Base-by-base conservation (phyloP, 805 yeast species). In the Myxozyma lipomycoides region DNA sequence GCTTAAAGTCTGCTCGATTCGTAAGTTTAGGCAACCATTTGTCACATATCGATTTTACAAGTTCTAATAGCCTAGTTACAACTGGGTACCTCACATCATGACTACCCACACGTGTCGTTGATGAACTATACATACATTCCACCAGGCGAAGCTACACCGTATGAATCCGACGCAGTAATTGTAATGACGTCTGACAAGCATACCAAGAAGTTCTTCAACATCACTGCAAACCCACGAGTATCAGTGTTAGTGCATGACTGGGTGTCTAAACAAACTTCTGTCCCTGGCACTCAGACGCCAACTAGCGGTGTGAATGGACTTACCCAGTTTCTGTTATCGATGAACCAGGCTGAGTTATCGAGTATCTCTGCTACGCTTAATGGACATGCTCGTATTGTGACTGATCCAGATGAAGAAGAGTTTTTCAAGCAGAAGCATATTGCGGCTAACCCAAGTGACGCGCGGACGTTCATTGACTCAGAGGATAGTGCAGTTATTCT, bases 221-320 rank as follows among this genome's bases (percentile, higher is more conserved):
- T 91, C 45, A 56, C 66, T 12, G 67, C 63, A 28, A 91, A 91
- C 64, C 89, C 91, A 6, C 75, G 78, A 38, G 96, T 91, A 4
- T 84, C 96, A 0, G 65, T 91, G 40, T 73, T 91, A 52, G 80
- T 91, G 39, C 98, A 91, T 65, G 98, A 91, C 62, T 90, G 96
- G 96, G 78, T 84, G 15, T 77, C 87, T 1, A 79, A 54, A 43
- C 58, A 54, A 19, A 45, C 58, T n/a, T 36, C 25, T 19, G 43
- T 51, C 18, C 15, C 37, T 2, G 30, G 41, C 12, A 15, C 48
- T 10, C 22, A 6, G 18, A 43, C 37, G 12, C 34, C 32, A 25
- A 37, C 46, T 17, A 28, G 32, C 32, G 57, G 48, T 25, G 46
- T 52, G 15, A 38, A 46, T 21, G 73, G 75, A 24, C 65, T 84